Evolutionary conservation across 176 grass and related monocot genomes (phyloP).

Genomic region (Raddia distichophylla): DNA sequence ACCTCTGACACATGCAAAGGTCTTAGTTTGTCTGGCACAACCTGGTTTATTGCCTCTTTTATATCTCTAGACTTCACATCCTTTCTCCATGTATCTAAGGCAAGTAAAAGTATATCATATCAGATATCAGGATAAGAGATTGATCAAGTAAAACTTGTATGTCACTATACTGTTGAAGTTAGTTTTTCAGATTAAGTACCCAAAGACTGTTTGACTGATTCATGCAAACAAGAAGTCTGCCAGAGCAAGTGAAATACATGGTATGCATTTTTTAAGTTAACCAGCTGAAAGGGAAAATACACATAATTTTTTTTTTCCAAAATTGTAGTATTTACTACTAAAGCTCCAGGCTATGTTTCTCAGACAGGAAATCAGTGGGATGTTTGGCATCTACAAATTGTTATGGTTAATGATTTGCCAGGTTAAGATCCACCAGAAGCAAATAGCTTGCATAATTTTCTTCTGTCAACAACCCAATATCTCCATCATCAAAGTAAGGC

Average conservation of each 20-base stretch:
- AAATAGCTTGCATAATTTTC: neutral
- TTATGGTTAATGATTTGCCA: conserved; percentile 8
- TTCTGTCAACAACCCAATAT: neutral
- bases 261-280: neutral
- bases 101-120: conserved; percentile 26
- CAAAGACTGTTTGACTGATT: neutral
- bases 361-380: neutral
- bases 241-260: conserved; percentile 14
- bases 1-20: conserved; percentile 73
- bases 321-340: neutral
- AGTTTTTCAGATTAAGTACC: neutral
- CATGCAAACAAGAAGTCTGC: neutral
- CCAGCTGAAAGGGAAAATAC: neutral
- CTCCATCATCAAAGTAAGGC: neutral
- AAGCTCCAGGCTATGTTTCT: neutral
- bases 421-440: neutral
- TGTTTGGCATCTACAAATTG: neutral
- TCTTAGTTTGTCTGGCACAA: conserved; percentile 58
- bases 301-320: neutral
- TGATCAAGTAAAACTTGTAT: neutral
- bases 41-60: conserved; percentile 59
- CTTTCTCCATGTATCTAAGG: conserved; percentile 92
- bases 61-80: conserved; percentile 69
- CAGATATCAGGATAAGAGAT: neutral
- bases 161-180: neutral